These are phyloP conservation scores for Gossypium mustelinum DNA, from an alignment of 345 rosid species.

Conservation along the genomic window DNA sequence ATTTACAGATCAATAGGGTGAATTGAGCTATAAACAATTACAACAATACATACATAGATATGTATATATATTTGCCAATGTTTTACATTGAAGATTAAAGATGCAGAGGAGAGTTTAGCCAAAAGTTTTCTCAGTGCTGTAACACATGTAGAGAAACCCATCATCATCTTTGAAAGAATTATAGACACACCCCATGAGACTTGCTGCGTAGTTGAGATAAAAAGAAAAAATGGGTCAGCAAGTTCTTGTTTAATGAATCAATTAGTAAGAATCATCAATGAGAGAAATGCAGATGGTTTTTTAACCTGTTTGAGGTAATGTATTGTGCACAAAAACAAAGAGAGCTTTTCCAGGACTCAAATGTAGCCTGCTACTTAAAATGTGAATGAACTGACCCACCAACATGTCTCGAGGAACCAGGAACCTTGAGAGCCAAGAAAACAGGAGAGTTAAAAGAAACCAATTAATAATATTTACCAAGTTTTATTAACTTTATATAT, in stretches of 20 bases:
- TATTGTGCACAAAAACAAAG: neutral
- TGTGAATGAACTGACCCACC: neutral
- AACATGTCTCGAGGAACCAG: constrained; percentile 2
- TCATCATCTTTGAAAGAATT: neutral
- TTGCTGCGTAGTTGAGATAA: neutral
- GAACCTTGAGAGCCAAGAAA: neutral
- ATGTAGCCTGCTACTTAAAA: neutral
- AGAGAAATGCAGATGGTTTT: neutral
- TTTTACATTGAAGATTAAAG: neutral
- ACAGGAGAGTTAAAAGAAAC: neutral
- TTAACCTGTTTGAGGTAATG: neutral
- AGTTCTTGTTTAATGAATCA: neutral
- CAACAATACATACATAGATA: neutral
- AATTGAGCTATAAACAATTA: neutral
- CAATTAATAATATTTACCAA: neutral
- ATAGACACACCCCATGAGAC: constrained; percentile 6
- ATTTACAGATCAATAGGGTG: neutral
- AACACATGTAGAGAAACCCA: constrained; percentile 6
- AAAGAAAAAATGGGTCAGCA: neutral
- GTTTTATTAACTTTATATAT: neutral
- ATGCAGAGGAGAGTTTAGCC: neutral
- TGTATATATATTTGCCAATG: neutral
- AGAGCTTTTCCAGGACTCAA: constrained; percentile 4
- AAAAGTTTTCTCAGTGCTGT: constrained; percentile 5
- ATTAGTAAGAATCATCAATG: neutral